Conservation (phyloP, 2,329 filamentous ascomycete genomes). For the Pyrenophora graminea region DNA sequence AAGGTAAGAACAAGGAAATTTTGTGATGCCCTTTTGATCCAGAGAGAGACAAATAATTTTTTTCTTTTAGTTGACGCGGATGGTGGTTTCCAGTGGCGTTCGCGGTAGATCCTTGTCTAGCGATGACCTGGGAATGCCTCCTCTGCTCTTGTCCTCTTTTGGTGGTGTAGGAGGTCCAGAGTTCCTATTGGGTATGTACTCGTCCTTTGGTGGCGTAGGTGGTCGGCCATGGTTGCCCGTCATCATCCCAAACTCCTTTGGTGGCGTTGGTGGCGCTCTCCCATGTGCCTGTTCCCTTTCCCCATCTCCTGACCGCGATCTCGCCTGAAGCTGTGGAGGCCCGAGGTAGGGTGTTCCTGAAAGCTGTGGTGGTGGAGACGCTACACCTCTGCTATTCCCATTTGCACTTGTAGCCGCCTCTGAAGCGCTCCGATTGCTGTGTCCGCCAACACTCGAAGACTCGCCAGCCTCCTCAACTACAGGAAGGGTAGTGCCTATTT, state of each 20-base stretch:
- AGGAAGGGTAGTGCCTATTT: conserved; percentile 66
- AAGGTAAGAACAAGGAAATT: background rate
- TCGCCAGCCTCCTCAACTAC: conserved; percentile 92
- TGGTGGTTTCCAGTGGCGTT: conserved; percentile 41
- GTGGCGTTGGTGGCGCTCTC: conserved; percentile 51
- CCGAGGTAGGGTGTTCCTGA: conserved; percentile 21
- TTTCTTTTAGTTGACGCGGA: conserved; percentile 34
- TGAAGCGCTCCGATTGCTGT: conserved; percentile 53
- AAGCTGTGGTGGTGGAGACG: conserved; percentile 30
- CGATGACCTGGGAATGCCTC: conserved; percentile 22
- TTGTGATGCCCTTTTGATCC: too few relatives aligned
- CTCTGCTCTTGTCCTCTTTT: conserved; percentile 40
- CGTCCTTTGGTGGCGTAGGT: conserved; percentile 47
- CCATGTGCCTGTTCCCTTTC: conserved; percentile 36
- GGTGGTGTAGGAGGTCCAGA: conserved; percentile 48
- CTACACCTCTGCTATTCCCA: conserved; percentile 5
- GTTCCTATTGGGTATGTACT: conserved; percentile 28
- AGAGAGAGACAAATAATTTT: too few relatives aligned
- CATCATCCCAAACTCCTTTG: conserved; percentile 43
- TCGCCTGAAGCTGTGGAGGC: conserved; percentile 15
- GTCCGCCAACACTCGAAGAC: conserved; percentile 66
- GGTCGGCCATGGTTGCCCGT: conserved; percentile 30
- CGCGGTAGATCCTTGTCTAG: conserved; percentile 43
- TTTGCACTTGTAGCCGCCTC: conserved; percentile 17
- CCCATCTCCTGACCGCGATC: conserved; percentile 22